Evolutionary conservation across 23 red algal species (phyloP).

Genomic region (Gracilariopsis chorda): DNA sequence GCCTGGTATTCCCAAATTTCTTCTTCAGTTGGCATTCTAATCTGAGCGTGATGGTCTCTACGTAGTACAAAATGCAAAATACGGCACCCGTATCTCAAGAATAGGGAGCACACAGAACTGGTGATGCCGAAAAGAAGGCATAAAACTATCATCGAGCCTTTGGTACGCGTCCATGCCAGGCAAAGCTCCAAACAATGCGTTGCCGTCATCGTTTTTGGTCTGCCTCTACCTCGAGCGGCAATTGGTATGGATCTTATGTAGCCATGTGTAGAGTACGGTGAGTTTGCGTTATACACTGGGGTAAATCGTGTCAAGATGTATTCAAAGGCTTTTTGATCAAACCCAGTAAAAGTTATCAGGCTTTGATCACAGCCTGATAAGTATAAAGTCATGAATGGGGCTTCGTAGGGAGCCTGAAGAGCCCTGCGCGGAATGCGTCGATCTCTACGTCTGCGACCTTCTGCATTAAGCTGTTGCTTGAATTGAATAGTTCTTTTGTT

Average conservation of each 20-base stretch:
- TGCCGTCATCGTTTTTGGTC: not conserved
- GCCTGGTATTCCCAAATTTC: not conserved
- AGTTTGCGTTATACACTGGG: not conserved
- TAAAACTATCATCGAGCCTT: not conserved
- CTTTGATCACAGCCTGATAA: not conserved
- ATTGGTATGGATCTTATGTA: not conserved
- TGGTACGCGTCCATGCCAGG: constrained; percentile 3
- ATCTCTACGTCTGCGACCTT: not conserved
- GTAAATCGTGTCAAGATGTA: not conserved
- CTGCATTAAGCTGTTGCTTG: not conserved
- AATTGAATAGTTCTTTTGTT: not conserved
- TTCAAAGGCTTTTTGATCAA: not conserved
- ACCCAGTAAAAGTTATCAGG: not conserved
- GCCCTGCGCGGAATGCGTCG: not conserved
- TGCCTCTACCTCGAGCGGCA: not conserved
- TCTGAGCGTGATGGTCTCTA: not conserved
- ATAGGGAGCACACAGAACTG: not conserved
- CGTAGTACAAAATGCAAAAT: not conserved
- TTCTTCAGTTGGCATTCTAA: not conserved
- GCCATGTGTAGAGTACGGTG: not conserved
- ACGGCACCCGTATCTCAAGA: constrained; percentile 13
- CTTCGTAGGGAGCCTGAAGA: not conserved
- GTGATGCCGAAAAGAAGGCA: not conserved
- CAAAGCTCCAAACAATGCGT: not conserved
- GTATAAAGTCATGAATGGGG: not conserved